Base-by-base conservation (phyloP, 805 yeast genomes). In the Candida maris region DNA sequence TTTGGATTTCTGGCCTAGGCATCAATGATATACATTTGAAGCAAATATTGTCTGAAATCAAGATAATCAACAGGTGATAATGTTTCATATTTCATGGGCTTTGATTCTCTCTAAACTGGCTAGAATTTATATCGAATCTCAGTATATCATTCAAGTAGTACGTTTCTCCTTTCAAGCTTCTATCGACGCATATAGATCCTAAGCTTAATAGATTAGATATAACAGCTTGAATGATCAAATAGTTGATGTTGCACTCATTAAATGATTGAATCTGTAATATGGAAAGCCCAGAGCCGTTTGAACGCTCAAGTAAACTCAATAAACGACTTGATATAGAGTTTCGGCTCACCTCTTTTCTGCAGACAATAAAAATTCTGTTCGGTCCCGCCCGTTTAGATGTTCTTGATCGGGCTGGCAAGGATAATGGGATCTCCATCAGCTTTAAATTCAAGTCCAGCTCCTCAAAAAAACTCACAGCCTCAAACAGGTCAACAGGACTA, bases 401-500 rank as follows among this genome's bases (percentile, higher is more conserved):
- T 16, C 15, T 19, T 42, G 22, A 53, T 23, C 18, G 64, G 58
- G 37, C 34, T 65, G 40, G 6, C 8, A 31, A 45, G 65, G 60
- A 52, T 20, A 82, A 57, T 0, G 91, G 87, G 12, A 91, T 62
- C 6, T 73, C 47, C 2, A 58, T 34, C 5, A 61, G 30, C 22
- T 45, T 46, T 10, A 56, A 36, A 28, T 48, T 48, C 19, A 57
- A 35, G 3, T 43, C 67, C 29, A 88, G 61, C 6, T 49, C 51
- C 5, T 73, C 78, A 50, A 87, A 77, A 10, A 67, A 54, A 19
- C 66, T 67, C 36, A 86, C 71, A 0, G 95, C 79, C 30, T 72
- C 73, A 34, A 61, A 67, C 34, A 91, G 63, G 46, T 86, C 94
- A 17, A 59, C 59, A 1, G 96, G 85, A 1, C 85, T 70, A 1